These are phyloP conservation scores for Pseudocercospora macadamiae DNA, from an alignment of 2,329 filamentous ascomycete genomes.

Conservation along the genomic window DNA sequence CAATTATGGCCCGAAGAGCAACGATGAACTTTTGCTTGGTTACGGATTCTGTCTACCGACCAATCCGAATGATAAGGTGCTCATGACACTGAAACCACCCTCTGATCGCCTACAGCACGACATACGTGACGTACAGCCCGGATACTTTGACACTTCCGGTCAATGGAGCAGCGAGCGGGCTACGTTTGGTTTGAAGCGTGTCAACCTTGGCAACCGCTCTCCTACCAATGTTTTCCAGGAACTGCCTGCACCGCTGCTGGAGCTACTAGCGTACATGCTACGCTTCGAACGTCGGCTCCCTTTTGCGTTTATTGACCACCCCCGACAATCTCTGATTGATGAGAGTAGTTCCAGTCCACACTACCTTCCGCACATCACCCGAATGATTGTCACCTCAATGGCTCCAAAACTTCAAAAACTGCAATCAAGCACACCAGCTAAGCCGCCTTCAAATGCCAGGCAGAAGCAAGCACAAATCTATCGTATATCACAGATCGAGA, in stretches of 20 bases:
- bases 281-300: conserved; percentile 37
- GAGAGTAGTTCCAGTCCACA: conserved; percentile 29
- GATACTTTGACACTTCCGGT: conserved; percentile 38
- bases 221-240: conserved; percentile 29
- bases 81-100: conserved; percentile 46
- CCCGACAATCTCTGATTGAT: conserved; percentile 31
- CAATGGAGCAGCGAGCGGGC: conserved; percentile 41
- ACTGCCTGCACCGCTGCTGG: conserved; percentile 38
- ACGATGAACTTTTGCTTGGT: conserved; percentile 56
- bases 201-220: conserved; percentile 2
- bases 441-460: conserved; percentile 40
- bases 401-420: conserved; percentile 39
- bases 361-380: conserved; percentile 39
- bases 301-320: conserved; percentile 34
- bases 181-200: conserved; percentile 41
- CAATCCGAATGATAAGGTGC: conserved; percentile 52
- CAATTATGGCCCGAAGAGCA: conserved; percentile 58
- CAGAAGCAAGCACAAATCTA: conserved; percentile 49
- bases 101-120: conserved; percentile 40
- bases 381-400: conserved; percentile 39
- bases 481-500: conserved; percentile 44
- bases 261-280: conserved; percentile 41
- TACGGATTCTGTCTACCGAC: conserved; percentile 55
- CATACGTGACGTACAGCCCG: conserved; percentile 35
- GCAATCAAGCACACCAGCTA: conserved; percentile 26